Conservation (phyloP, 2,329 filamentous ascomycete species). For the Arthroderma sp. region DNA sequence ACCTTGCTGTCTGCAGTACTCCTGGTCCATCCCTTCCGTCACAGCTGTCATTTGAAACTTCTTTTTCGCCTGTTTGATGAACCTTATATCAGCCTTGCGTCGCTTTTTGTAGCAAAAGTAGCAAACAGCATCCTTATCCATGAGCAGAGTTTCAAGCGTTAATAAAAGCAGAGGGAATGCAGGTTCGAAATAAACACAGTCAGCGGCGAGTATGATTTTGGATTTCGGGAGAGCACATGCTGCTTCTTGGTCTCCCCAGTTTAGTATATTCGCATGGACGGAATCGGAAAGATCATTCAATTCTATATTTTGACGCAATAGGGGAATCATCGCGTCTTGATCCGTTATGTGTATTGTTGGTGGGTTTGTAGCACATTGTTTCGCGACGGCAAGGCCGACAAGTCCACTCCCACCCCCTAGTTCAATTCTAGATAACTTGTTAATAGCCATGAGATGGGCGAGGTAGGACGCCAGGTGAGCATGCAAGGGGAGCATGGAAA, state of each 20-base stretch:
- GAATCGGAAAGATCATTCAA: slow-evolving; percentile 57
- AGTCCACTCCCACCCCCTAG: slow-evolving; percentile 84
- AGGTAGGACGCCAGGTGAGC: slow-evolving; percentile 8
- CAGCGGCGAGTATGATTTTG: slow-evolving; percentile 78
- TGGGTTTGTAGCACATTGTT: slow-evolving; percentile 39
- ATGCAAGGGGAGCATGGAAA: neutral
- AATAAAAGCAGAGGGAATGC: slow-evolving; percentile 76
- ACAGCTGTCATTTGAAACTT: slow-evolving; percentile 51
- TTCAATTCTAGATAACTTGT: slow-evolving; percentile 52
- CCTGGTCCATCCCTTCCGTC: slow-evolving; percentile 38
- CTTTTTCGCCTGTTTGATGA: slow-evolving; percentile 58
- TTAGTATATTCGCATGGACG: slow-evolving; percentile 57
- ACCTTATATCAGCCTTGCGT: slow-evolving; percentile 64
- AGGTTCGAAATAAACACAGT: slow-evolving; percentile 95
- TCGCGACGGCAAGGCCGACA: slow-evolving; percentile 53
- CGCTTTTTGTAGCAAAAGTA: slow-evolving; percentile 95
- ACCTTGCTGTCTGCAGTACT: slow-evolving; percentile 24
- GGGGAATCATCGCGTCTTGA: slow-evolving; percentile 66
- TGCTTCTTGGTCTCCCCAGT: slow-evolving; percentile 51
- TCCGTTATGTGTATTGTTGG: slow-evolving; percentile 67
- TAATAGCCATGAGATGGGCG: neutral
- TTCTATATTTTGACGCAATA: slow-evolving; percentile 80
- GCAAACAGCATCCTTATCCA: slow-evolving; percentile 48
- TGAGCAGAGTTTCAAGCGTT: slow-evolving; percentile 61
- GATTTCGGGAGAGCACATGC: slow-evolving; percentile 40